A percentile compares a stretch with the other conserved stretches of the same genome.
Evolutionary conservation across 805 yeast species (phyloP).

Genomic region (Dipodascus albidus): DNA sequence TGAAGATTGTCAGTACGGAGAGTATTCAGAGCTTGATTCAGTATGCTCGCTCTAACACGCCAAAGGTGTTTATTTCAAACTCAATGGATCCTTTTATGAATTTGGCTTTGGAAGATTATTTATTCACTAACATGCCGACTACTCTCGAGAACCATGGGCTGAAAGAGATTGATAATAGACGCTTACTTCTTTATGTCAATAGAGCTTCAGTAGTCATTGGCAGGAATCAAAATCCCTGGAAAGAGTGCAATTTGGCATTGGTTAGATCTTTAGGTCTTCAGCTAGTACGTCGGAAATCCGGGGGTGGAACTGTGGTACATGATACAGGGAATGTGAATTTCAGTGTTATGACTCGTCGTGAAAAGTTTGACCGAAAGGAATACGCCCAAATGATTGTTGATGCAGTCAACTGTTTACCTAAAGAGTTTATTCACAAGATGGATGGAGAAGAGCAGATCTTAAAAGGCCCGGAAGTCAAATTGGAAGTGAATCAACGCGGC

Average conservation of each 20-base stretch:
- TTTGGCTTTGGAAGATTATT: conserved; percentile 69
- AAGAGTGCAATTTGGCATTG: conserved; percentile 58
- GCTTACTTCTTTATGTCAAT: conserved; percentile 67
- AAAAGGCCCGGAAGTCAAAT: conserved; percentile 14
- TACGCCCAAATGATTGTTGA: conserved; percentile 37
- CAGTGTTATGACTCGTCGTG: conserved; percentile 62
- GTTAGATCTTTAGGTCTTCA: conserved; percentile 45
- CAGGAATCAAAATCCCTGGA: conserved; percentile 92
- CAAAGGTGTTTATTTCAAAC: conserved; percentile 47
- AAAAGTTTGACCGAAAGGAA: conserved; percentile 46
- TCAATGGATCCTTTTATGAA: conserved; percentile 61
- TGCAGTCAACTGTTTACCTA: conserved; percentile 22
- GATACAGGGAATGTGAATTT: conserved; percentile 83
- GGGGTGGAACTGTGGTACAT: conserved; percentile 97
- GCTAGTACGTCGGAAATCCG: conserved; percentile 66
- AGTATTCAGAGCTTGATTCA: not conserved
- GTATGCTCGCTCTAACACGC: conserved; percentile 15
- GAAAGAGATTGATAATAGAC: conserved; percentile 8
- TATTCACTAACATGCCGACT: conserved; percentile 53
- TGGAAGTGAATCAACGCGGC: conserved; percentile 61
- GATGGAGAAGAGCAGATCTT: not conserved
- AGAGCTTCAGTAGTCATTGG: conserved; percentile 87
- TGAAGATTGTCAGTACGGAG: not conserved
- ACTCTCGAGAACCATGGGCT: not conserved
- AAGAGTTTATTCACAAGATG: not conserved